Base-by-base conservation (phyloP, 345 rosid genomes). In the Sapria himalayana region DNA sequence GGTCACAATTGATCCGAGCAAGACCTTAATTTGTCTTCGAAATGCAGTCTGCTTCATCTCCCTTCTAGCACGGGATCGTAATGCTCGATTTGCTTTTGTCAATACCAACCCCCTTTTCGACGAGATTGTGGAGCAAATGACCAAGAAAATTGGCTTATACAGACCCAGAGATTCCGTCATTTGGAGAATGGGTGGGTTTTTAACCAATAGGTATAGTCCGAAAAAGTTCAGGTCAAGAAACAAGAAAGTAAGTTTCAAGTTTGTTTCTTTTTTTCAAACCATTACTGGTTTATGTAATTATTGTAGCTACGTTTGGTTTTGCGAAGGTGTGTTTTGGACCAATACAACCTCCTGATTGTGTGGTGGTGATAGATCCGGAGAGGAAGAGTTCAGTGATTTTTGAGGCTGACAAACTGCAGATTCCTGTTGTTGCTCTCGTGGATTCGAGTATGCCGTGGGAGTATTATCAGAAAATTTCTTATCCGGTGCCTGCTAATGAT, bases 401-500 rank as follows among this genome's bases (percentile, higher is more conserved):
- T 43, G 98, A 89, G 64, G 93, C 98, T 3, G 66, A 64, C 13
- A 71, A 63, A 58, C 35, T 89, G 61, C 79, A 76, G 68, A 71
- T 89, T 41, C 99, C 99, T 0, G 69, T 84, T 43, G 99, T 89
- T 43, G 86, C 84, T 4, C 55, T 89, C 38, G 93, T 89, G 3
- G 92, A 79, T 56, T 72, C 99, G 1, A 74, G 58, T 43, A 70
- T 73, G 70, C 99, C 95, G 0, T 69, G 63, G 82, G 92, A 89
- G 45, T 61, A 40, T 10, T 89, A 57, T 39, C 65, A 64, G 72
- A 74, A 55, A 67, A 62, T 89, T 46, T 66, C 95, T 0, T 89
- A 89, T 44, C 99, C 99, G 0, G 67, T 89, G 25, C 99, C 99
- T 0, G 95, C 81, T 10, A 79, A 79, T 57, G 92, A 89, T 36